These are phyloP conservation scores for Leptomonas seymouri DNA, from an alignment of 208 protist genomes.

Conservation along the genomic window DNA sequence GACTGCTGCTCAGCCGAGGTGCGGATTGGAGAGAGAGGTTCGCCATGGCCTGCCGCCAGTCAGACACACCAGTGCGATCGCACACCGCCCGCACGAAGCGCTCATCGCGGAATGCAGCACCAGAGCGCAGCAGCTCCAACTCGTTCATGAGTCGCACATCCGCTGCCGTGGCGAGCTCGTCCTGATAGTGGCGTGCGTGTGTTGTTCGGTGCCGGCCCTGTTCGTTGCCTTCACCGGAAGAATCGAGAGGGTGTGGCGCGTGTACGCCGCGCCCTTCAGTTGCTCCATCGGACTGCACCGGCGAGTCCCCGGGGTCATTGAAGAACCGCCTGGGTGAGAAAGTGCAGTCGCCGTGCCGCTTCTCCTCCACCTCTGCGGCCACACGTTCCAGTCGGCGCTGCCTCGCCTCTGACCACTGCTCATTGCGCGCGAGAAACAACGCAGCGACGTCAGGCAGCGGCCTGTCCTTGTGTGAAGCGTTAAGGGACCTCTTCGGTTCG, in stretches of 20 bases:
- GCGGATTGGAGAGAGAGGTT: slow-evolving; percentile 36
- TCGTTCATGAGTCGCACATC: slow-evolving; percentile 72
- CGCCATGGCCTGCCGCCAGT: slow-evolving; percentile 29
- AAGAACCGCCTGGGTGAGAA: slow-evolving; percentile 33
- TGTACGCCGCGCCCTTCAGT: neutral
- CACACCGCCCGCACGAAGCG: slow-evolving; percentile 31
- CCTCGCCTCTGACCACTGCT: slow-evolving; percentile 42
- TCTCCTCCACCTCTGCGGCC: slow-evolving; percentile 26
- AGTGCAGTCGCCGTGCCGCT: slow-evolving; percentile 26
- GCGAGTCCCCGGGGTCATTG: neutral
- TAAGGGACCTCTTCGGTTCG: neutral
- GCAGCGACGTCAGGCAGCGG: slow-evolving; percentile 22
- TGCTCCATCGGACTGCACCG: neutral
- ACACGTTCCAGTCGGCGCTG: slow-evolving; percentile 26
- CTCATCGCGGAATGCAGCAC: slow-evolving; percentile 41
- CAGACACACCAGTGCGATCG: slow-evolving; percentile 11
- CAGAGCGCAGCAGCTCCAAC: slow-evolving; percentile 66
- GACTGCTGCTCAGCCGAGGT: slow-evolving; percentile 18
- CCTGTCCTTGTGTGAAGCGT: neutral
- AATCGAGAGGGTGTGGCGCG: neutral
- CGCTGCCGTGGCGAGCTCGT: slow-evolving; percentile 53
- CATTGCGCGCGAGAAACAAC: slow-evolving; percentile 44
- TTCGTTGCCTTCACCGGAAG: slow-evolving; percentile 1
- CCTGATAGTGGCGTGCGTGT: slow-evolving; percentile 22
- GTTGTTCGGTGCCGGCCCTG: slow-evolving; percentile 11